phyloP scores from a whole-genome alignment of 2,329 filamentous ascomycete species.

The Myriosclerotinia duriaeana region DNA sequence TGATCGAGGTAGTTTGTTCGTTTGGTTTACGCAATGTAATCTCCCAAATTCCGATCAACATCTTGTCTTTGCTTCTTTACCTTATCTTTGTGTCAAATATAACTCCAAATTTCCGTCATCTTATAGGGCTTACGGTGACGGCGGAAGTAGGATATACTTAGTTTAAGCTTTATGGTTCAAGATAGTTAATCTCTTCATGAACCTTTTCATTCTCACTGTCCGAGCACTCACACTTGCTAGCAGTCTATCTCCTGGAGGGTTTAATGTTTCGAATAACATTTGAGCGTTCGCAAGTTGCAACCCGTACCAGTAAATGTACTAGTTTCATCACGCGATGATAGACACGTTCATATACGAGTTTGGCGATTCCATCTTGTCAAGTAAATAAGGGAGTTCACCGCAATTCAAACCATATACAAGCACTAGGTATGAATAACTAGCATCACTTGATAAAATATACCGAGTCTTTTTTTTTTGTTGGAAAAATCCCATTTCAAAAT shows the following conservation, averaged over 20 bases:
- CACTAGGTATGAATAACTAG: too few species aligned
- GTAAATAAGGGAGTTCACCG: too few species aligned
- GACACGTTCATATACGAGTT: neutral
- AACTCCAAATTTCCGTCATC: neutral
- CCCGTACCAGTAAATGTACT: conserved; percentile 3
- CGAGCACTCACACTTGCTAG: conserved; percentile 1
- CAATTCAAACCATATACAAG: too few species aligned
- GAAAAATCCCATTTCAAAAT: too few species aligned
- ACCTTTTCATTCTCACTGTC: neutral
- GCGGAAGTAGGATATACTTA: neutral
- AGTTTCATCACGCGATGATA: neutral
- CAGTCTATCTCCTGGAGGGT: neutral
- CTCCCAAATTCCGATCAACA: neutral
- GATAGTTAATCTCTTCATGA: neutral
- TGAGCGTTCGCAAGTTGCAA: conserved; percentile 8
- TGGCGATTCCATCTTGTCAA: neutral
- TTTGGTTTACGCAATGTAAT: conserved; percentile 3
- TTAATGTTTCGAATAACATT: conserved; percentile 11
- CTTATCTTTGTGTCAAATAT: neutral
- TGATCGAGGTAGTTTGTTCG: neutral
- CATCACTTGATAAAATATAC: too few species aligned
- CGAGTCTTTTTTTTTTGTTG: too few species aligned
- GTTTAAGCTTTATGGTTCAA: neutral
- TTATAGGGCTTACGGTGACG: neutral
- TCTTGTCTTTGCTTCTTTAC: neutral